Evolutionary conservation across 1,284 basidiomycete species (phyloP), one percentile per base, ranked within the genome.

Genomic region (Pseudozyma hubeiensis): DNA sequence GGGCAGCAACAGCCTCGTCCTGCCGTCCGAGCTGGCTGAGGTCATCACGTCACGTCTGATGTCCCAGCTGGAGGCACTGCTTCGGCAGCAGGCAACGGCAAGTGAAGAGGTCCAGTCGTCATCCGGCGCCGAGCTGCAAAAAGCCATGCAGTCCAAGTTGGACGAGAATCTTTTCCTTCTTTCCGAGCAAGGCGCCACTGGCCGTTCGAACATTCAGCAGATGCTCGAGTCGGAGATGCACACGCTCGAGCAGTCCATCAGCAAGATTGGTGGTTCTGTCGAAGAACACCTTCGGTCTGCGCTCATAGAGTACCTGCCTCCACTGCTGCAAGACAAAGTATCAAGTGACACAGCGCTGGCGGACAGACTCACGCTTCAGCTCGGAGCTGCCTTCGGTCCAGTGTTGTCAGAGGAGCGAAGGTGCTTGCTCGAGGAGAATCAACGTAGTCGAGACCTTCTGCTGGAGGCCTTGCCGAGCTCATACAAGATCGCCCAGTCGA

Each of bases 101-200:
- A 49, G 45, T n/a, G 53, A 53, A 39, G 53, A 55, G 4, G 31
- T 29, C 3, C 53, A 56, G 17, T 13, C 43, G 7, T 54, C 43
- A 14, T 46, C 54, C 5, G 58, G 55, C 9, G 34, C 29, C 37
- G 46, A 53, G 48, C 52, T 71, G 17, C 53, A 63, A 11, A 35
- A 50, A n/a, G 52, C 48, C 7, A 29, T 71, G 33, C 68, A 68
- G 47, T 31, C 51, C 19, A 67, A 64, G 47, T 59, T 78, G 31
- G 75, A 78, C 46, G 73, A 78, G 44, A 69, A 73, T 24, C 53
- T 74, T 5, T 44, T 58, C 37, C 49, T 63, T 3, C 54, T 72
- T 14, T 71, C 66, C 16, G 63, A 62, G 19, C 64, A 68, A 48
- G 65, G 65, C 5, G 67, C 67, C 1, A 53, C 68, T 0, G 64